phyloP scores from a whole-genome alignment of 2,329 filamentous ascomycete genomes.

The Lasiodiplodia theobromae region DNA sequence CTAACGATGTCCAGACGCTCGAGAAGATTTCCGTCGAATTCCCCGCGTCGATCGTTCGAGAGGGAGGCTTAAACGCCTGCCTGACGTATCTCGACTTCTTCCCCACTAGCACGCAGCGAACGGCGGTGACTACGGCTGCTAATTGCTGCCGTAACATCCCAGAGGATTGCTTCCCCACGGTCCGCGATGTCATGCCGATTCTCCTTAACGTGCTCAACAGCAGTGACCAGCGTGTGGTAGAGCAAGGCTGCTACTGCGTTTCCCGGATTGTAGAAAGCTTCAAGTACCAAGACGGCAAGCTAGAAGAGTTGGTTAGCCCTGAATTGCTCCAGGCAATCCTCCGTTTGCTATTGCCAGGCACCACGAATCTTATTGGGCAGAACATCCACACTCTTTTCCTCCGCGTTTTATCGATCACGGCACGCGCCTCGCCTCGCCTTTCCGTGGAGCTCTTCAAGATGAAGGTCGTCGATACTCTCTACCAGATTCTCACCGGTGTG shows the following conservation, averaged over 20 bases:
- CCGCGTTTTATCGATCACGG: constrained; percentile 87
- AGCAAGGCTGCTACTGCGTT: constrained; percentile 94
- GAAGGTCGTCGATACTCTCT: constrained; percentile 95
- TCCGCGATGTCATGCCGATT: constrained; percentile 96
- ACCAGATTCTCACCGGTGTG: constrained; percentile 95
- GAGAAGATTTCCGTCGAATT: constrained; percentile 98
- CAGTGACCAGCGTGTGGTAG: constrained; percentile 94
- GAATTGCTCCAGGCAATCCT: constrained; percentile 85
- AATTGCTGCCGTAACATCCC: constrained; percentile 98
- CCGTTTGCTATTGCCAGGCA: constrained; percentile 87
- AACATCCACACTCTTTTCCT: constrained; percentile 97
- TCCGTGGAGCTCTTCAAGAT: constrained; percentile 93
- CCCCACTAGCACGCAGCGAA: constrained; percentile 93
- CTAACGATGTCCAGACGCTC: constrained; percentile 65
- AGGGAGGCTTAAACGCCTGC: constrained; percentile 95
- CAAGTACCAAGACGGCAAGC: constrained; percentile 82
- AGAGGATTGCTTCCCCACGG: constrained; percentile 88
- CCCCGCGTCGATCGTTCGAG: constrained; percentile 90
- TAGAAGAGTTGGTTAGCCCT: constrained; percentile 91
- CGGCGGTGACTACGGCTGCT: constrained; percentile 94
- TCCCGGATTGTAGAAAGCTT: constrained; percentile 97
- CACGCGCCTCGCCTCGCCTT: constrained; percentile 83
- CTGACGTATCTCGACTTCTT: constrained; percentile 97
- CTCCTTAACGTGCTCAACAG: constrained; percentile 88
- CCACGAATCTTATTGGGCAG: constrained; percentile 91